Percentiles rank a stretch among this genome's conserved stretches.
Conservation (phyloP, 805 yeast genomes). For the Spathaspora gorwiae region DNA sequence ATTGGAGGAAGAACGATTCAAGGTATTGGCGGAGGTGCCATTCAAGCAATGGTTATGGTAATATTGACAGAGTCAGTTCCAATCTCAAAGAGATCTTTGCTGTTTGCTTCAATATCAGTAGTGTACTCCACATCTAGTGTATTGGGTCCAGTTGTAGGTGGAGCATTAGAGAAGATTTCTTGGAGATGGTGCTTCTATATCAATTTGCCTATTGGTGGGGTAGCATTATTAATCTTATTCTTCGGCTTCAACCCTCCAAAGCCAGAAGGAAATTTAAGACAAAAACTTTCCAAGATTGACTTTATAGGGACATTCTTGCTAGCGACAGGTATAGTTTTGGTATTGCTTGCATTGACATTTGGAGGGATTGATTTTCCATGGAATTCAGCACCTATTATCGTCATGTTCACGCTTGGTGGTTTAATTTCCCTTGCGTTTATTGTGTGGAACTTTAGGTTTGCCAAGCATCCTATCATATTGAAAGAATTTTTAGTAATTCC, state of each 20-base stretch:
- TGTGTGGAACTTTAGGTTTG: conserved; percentile 37
- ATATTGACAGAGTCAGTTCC: conserved; percentile 56
- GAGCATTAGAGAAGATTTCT: conserved; percentile 55
- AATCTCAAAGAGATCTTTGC: conserved; percentile 31
- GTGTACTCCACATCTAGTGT: conserved; percentile 50
- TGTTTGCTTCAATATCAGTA: conserved; percentile 35
- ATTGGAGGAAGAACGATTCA: conserved; percentile 69
- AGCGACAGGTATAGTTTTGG: conserved; percentile 39
- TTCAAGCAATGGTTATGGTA: conserved; percentile 53
- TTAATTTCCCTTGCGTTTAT: conserved; percentile 28
- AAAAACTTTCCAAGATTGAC: conserved; percentile 43
- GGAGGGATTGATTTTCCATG: conserved; percentile 52
- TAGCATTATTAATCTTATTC: conserved; percentile 34
- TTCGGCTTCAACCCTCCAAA: conserved; percentile 45
- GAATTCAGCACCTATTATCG: conserved; percentile 51
- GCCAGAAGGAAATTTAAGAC: conserved; percentile 33
- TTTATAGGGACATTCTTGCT: conserved; percentile 44
- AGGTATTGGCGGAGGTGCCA: conserved; percentile 71
- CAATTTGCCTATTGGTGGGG: conserved; percentile 63
- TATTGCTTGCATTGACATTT: conserved; percentile 48
- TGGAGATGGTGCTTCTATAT: conserved; percentile 80
- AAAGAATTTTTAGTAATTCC: conserved; percentile 33
- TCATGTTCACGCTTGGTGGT: conserved; percentile 46
- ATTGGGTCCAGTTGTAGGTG: conserved; percentile 63
- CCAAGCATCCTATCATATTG: conserved; percentile 46